A percentile compares a stretch with the other conserved stretches of the same genome.
Evolutionary conservation across 2,329 filamentous ascomycete genomes (phyloP).

Genomic region (Arthrobotrys entomopaga): DNA sequence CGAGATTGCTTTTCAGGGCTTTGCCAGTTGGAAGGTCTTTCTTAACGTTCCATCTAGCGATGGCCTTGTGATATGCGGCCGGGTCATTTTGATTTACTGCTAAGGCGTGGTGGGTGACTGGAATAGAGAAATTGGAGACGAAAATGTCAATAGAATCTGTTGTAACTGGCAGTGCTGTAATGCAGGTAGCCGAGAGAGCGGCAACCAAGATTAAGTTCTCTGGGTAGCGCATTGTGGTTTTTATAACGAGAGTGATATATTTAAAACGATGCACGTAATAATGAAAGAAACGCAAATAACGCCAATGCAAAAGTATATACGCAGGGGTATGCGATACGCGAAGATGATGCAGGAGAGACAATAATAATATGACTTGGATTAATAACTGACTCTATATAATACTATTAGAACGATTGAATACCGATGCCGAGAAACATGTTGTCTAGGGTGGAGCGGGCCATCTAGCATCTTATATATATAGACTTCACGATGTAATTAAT

Average conservation of each 20-base stretch:
- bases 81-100: slow-evolving; percentile 32
- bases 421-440: slow-evolving; percentile 1
- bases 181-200: neutral
- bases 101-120: slow-evolving; percentile 18
- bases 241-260: too few species aligned
- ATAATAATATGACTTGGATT: neutral
- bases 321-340: neutral
- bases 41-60: slow-evolving; percentile 28
- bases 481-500: neutral
- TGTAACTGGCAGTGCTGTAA: too few species aligned
- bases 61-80: slow-evolving; percentile 22
- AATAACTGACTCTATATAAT: neutral
- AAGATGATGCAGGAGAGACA: neutral
- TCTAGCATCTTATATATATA: too few species aligned
- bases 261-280: too few species aligned
- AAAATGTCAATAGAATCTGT: neutral
- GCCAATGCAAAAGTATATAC: neutral
- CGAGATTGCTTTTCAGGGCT: slow-evolving; percentile 4
- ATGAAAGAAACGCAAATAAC: neutral
- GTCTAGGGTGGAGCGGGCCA: neutral
- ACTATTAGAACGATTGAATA: neutral
- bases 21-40: slow-evolving; percentile 32
- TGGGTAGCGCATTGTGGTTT: too few species aligned
- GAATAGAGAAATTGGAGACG: slow-evolving; percentile 17
- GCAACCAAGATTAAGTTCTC: neutral